phyloP scores from a whole-genome alignment of 257 asterid species.

The Petunia axillaris region DNA sequence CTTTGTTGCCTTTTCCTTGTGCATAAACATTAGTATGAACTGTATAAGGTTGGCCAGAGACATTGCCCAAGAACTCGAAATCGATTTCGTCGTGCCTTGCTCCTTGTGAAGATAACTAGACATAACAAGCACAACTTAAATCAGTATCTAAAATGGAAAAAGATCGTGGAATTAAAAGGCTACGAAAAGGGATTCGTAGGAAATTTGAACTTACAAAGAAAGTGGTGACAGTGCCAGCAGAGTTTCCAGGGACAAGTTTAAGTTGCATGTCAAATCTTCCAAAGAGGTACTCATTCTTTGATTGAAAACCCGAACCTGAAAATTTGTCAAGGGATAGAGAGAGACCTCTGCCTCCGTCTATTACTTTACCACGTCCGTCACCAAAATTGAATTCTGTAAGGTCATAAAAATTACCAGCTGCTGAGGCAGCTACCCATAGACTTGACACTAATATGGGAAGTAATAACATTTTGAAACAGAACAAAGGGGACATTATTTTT shows the following conservation, averaged over 20 bases:
- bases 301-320: constrained; percentile 67
- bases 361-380: constrained; percentile 43
- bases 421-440: constrained; percentile 38
- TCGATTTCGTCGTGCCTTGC: constrained; percentile 58
- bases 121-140: not conserved
- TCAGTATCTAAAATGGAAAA: not conserved
- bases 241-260: constrained; percentile 65
- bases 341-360: constrained; percentile 46
- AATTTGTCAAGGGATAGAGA: constrained; percentile 54
- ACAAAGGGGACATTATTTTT: not conserved
- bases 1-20: constrained; percentile 51
- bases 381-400: constrained; percentile 53
- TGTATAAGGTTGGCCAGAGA: constrained; percentile 56
- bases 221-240: constrained; percentile 78
- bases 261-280: constrained; percentile 63
- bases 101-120: constrained; percentile 53
- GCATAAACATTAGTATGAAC: constrained; percentile 55
- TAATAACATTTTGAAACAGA: constrained; percentile 20
- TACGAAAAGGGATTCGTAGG: not conserved
- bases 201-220: constrained; percentile 46
- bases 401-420: constrained; percentile 54
- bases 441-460: constrained; percentile 35
- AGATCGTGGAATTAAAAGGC: no score
- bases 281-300: constrained; percentile 45
- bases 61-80: constrained; percentile 62